Conservation (phyloP, 176 grass and related monocot species). For the Ensete ventricosum region DNA sequence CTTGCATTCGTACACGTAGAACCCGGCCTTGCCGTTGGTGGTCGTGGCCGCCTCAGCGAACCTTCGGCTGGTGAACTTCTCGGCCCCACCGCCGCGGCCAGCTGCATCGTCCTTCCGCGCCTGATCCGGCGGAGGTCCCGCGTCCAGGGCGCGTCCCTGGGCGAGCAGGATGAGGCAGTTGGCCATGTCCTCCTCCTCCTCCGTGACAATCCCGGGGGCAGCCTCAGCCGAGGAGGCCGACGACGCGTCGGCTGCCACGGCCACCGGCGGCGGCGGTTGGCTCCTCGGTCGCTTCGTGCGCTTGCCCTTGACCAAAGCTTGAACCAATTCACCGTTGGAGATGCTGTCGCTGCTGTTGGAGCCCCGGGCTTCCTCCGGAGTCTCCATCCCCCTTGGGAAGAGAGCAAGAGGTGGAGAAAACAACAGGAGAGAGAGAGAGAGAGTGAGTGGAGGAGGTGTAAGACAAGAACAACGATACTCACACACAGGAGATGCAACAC, state of each 20-base stretch:
- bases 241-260: slow-evolving; percentile 1
- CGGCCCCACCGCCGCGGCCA: slow-evolving; percentile 3
- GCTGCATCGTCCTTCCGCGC: background rate
- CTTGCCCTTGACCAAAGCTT: slow-evolving; percentile 52
- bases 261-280: background rate
- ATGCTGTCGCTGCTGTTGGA: slow-evolving; percentile 7
- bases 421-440: slow-evolving; percentile 14
- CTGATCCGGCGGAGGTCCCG: background rate
- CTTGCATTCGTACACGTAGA: slow-evolving; percentile 78
- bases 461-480: too few species aligned
- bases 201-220: slow-evolving; percentile 21
- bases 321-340: slow-evolving; percentile 5
- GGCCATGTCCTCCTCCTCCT: slow-evolving; percentile 81
- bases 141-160: slow-evolving; percentile 13
- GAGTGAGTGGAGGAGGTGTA: background rate
- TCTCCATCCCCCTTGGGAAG: slow-evolving; percentile 20
- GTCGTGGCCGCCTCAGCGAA: slow-evolving; percentile 14
- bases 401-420: background rate
- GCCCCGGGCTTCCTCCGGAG: slow-evolving; percentile 21
- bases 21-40: slow-evolving; percentile 6
- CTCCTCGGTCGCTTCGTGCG: slow-evolving; percentile 56
- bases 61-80: slow-evolving; percentile 39
- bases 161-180: slow-evolving; percentile 72
- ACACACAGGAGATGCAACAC: background rate
- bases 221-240: slow-evolving; percentile 30